Conservation (phyloP, 345 rosid species). For the Hibiscus tridactylites region DNA sequence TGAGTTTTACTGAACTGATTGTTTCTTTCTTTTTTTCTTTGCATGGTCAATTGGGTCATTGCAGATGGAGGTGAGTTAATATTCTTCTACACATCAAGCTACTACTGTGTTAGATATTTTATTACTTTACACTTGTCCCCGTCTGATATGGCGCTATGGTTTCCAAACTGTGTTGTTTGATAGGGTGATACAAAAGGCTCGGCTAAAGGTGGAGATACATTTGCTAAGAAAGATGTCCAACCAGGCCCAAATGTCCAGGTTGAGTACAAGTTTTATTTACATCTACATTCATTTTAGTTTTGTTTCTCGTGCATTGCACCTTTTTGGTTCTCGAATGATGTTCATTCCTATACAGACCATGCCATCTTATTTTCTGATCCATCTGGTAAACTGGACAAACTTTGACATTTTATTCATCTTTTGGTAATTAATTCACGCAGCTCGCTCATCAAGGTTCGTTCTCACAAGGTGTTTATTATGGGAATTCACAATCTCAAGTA, state of each 20-base stretch:
- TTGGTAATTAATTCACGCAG: slow-evolving; percentile 32
- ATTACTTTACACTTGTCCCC: not conserved
- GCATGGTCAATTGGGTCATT: slow-evolving; percentile 16
- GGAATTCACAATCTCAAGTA: slow-evolving; percentile 63
- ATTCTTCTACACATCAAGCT: slow-evolving; percentile 5
- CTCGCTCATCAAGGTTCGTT: slow-evolving; percentile 51
- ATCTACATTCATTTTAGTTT: not conserved
- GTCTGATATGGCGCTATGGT: not conserved
- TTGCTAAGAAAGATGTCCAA: slow-evolving; percentile 42
- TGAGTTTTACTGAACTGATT: not conserved
- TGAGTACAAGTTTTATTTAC: not conserved
- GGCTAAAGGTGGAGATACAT: slow-evolving; percentile 59
- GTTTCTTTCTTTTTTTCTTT: not conserved
- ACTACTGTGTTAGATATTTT: not conserved
- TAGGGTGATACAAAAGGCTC: slow-evolving; percentile 88
- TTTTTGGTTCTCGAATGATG: not conserved
- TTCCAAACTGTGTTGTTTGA: slow-evolving; percentile 11
- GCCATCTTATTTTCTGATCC: slow-evolving; percentile 5
- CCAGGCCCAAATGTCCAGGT: slow-evolving; percentile 55
- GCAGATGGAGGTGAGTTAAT: slow-evolving; percentile 77
- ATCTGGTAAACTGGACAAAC: not conserved
- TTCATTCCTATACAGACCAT: not conserved
- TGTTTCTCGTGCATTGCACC: not conserved
- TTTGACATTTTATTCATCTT: not conserved
- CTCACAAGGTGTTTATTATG: slow-evolving; percentile 41